Base-by-base conservation (phyloP, 768 basidiomycete genomes). In the Termitomyces sp. region DNA sequence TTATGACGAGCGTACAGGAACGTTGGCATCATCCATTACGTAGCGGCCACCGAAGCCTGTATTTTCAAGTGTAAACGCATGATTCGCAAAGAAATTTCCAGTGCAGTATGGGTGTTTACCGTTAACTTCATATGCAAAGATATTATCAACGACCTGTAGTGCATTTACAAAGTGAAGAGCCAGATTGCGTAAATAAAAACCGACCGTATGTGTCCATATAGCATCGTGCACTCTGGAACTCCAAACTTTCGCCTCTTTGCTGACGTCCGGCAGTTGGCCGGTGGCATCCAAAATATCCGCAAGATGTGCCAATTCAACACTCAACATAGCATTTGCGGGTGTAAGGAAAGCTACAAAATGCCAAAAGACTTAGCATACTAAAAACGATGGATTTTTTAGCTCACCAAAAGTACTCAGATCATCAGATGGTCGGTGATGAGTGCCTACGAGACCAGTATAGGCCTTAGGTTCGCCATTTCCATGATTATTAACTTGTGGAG, bases 11-110 rank as follows among this genome's bases (percentile, higher is more conserved):
- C 86, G 66, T 70, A 90, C 89, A 5, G 91, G 91, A 46, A 92
- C 91, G 65, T 92, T 92, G 7, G 91, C 91, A 65, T 92, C 91
- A 65, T 92, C 91, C 91, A 92, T 92, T 20, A 91, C 83, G 70
- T 91, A 90, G 59, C 84, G 76, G 11, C 85, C 82, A 38, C 90
- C 88, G 54, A 88, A 80, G 8, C 89, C 86, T 87, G 33, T 3
- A 55, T n/a, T 42, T 55, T 15, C 12, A 32, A 15, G 12, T 46
- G 62, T 24, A 32, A 18, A 28, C 32, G 28, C 28, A 28, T 28
- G 4, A 51, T 38, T 53, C 9, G 15, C 20, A 33, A 36, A 20
- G 56, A 15, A 15, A 38, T 18, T 58, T 52, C 55, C 48, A 44
- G 6, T 33, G 15, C 16, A 35, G 38, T 13, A 16, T 28, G 28